These are phyloP conservation scores for Ajuga chamaepitys DNA, from an alignment of 257 asterid species.

Conservation along the genomic window DNA sequence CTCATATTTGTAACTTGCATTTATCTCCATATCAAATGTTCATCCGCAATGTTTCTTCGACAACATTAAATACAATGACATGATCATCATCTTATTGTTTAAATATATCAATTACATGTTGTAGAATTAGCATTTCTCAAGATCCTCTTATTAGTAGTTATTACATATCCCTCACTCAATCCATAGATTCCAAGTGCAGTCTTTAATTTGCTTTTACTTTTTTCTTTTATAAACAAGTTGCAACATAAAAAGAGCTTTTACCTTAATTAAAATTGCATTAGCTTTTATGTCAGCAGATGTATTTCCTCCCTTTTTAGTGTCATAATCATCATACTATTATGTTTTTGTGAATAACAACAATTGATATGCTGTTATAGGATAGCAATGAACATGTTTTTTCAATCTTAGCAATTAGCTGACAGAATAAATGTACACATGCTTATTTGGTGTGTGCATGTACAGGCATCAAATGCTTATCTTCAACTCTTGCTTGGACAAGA, in stretches of 20 bases:
- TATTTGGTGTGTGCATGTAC: too few species aligned
- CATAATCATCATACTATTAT: neutral
- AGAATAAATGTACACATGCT: neutral
- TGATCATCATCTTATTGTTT: neutral
- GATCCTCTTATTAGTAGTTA: neutral
- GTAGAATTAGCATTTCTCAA: neutral
- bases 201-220: neutral
- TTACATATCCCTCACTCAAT: neutral
- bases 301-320: neutral
- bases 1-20: neutral
- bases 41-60: neutral
- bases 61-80: neutral
- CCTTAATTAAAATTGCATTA: neutral
- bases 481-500: constrained; percentile 69
- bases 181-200: neutral
- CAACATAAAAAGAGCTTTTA: neutral
- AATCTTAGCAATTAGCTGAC: too few species aligned
- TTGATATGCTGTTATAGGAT: neutral
- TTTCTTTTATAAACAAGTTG: neutral
- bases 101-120: neutral
- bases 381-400: too few species aligned
- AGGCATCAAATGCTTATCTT: constrained; percentile 94
- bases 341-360: neutral
- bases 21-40: neutral
- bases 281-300: neutral